Conservation (phyloP, 1,284 basidiomycete genomes). For the Cryptococcus jaspeensis region DNA sequence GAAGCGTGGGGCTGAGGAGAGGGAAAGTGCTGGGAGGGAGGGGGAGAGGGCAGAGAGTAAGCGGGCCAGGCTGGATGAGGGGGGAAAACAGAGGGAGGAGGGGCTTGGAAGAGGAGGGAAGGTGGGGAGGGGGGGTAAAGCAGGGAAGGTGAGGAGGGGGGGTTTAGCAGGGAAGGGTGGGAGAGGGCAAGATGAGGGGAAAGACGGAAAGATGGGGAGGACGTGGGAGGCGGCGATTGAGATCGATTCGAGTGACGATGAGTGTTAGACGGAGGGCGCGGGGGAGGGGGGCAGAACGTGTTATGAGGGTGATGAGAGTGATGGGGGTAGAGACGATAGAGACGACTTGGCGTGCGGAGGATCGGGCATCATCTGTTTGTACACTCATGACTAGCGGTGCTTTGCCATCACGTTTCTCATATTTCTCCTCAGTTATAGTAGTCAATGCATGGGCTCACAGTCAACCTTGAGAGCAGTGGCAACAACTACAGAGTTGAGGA, state of each 20-base stretch:
- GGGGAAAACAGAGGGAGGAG: background rate
- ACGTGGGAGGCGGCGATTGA: background rate
- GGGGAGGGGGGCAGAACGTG: too few relatives aligned
- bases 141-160: background rate
- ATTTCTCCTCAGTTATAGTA: too few relatives aligned
- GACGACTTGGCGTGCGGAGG: too few relatives aligned
- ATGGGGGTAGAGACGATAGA: too few relatives aligned
- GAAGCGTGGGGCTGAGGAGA: too few relatives aligned
- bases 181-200: background rate
- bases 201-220: background rate
- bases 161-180: background rate
- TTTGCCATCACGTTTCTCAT: too few relatives aligned
- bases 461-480: background rate
- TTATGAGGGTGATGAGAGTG: too few relatives aligned
- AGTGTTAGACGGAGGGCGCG: too few relatives aligned
- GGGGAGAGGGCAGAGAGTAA: background rate
- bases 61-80: background rate
- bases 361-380: too few relatives aligned
- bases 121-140: background rate
- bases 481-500: background rate
- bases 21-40: background rate
- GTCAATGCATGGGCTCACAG: background rate
- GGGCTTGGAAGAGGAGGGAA: background rate
- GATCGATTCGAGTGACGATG: background rate
- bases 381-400: too few relatives aligned